Base-by-base conservation (phyloP, 2,329 filamentous ascomycete genomes). In the Ophiostoma piceae region DNA sequence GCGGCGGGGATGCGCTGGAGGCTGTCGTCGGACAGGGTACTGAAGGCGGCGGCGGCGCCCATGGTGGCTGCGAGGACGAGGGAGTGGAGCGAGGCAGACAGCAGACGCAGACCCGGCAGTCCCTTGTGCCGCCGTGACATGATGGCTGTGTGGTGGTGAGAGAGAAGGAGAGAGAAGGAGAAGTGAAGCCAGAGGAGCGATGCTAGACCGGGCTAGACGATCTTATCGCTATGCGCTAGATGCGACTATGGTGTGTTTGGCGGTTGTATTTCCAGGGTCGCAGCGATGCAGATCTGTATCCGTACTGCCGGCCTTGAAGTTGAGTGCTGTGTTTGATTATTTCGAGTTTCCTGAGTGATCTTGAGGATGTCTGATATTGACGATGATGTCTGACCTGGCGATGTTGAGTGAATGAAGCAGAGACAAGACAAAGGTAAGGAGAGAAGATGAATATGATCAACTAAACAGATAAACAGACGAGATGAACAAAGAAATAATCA, bases 1-100 rank as follows among this genome's bases (percentile, higher is more conserved):
- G 89, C 88, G n/a, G 85, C 85, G 14, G 92, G 91, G 19, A 99
- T 85, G 68, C 82, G 83, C 73, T 83, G 85, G 62, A 98, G 84
- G 43, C 90, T 89, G 70, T 87, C 85, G 80, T 97, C 91, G 47
- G 92, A 92, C 71, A 98, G 83, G 65, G 80, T 79, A 70, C 79
- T 79, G 75, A 85, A 83, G 66, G 79, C 80, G 65, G 75, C 74
- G 43, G 77, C 77, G 29, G 76, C 74, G 60, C 71, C 67, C 70
- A 75, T 70, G 41, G 70, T 69, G 19, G 60, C 54, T 68, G 73
- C 70, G 12, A 68, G 39, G 64, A 72, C 51, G 54, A 74, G 72
- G 70, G 65, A 22, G 19, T n/a, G n/a, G 9, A 37, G 32, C 16
- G 60, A 64, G 16, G 26, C 57, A 62, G 16, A 65, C 62, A 39